phyloP scores from a whole-genome alignment of 495 filamentous ascomycete species.

The Annulohypoxylon stygium region DNA sequence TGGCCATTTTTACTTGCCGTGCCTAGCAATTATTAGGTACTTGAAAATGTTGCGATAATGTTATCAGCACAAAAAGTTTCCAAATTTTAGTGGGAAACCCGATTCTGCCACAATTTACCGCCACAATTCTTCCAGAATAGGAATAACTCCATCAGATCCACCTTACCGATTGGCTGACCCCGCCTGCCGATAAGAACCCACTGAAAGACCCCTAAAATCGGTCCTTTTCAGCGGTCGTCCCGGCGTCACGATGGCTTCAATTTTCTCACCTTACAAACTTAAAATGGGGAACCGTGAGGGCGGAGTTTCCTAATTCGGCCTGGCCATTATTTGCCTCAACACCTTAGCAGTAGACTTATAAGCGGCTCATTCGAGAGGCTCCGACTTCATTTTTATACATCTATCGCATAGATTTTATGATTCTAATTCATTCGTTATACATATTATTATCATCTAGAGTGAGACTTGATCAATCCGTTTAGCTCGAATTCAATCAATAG shows the following conservation, averaged over 20 bases:
- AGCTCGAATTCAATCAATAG: background rate
- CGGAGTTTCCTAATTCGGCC: slow-evolving; percentile 51
- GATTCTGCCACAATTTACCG: slow-evolving; percentile 58
- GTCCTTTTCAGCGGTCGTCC: slow-evolving; percentile 21
- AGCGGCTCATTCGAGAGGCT: background rate
- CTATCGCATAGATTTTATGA: background rate
- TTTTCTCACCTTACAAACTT: slow-evolving; percentile 1
- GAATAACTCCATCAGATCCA: slow-evolving; percentile 11
- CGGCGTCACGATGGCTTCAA: slow-evolving; percentile 39
- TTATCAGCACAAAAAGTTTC: slow-evolving; percentile 44
- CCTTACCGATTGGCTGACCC: slow-evolving; percentile 41
- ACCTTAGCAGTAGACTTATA: slow-evolving; percentile 7
- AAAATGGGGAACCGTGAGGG: slow-evolving; percentile 3
- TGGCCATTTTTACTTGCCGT: slow-evolving; percentile 53
- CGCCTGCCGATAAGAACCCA: slow-evolving; percentile 35
- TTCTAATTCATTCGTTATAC: slow-evolving; percentile 5
- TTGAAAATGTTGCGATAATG: background rate
- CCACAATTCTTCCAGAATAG: slow-evolving; percentile 42
- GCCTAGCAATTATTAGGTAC: slow-evolving; percentile 13
- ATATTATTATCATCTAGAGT: slow-evolving; percentile 8
- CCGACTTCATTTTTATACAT: slow-evolving; percentile 1
- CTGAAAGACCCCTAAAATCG: slow-evolving; percentile 28
- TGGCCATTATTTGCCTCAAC: background rate
- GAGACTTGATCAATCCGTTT: background rate
- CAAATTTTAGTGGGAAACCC: slow-evolving; percentile 38